Conservation (phyloP, 2,329 filamentous ascomycete species). For the Neobulgaria alba region DNA sequence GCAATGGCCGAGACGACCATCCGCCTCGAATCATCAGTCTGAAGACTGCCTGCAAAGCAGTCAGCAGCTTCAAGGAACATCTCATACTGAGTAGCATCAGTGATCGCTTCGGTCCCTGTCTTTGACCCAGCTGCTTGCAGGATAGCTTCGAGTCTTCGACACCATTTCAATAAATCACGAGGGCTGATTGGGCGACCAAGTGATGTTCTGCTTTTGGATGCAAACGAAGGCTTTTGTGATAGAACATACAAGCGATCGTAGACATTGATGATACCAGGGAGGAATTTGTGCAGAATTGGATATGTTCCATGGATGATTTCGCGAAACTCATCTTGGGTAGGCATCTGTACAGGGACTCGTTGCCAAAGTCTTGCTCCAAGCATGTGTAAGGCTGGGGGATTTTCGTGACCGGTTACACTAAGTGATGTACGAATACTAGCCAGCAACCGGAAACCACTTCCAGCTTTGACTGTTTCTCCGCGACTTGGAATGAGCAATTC, state of each 20-base stretch:
- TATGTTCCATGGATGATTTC: slow-evolving; percentile 65
- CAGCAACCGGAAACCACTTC: slow-evolving; percentile 80
- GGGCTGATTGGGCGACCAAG: slow-evolving; percentile 50
- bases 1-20: slow-evolving; percentile 64
- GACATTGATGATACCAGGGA: slow-evolving; percentile 49
- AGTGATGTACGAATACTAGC: slow-evolving; percentile 77
- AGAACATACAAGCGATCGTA: slow-evolving; percentile 45
- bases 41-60: slow-evolving; percentile 78
- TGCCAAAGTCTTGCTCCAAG: slow-evolving; percentile 85
- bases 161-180: slow-evolving; percentile 87
- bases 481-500: slow-evolving; percentile 84
- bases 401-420: slow-evolving; percentile 58
- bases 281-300: slow-evolving; percentile 57
- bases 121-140: slow-evolving; percentile 53
- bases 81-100: slow-evolving; percentile 64
- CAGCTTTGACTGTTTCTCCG: slow-evolving; percentile 75
- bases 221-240: slow-evolving; percentile 32
- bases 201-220: slow-evolving; percentile 40
- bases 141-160: slow-evolving; percentile 61
- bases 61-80: slow-evolving; percentile 93
- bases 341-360: slow-evolving; percentile 58
- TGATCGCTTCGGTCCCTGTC: slow-evolving; percentile 60
- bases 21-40: slow-evolving; percentile 52
- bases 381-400: slow-evolving; percentile 57
- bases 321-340: slow-evolving; percentile 61